Base-by-base conservation (phyloP, 805 yeast species). In the Ogataea neopini region DNA sequence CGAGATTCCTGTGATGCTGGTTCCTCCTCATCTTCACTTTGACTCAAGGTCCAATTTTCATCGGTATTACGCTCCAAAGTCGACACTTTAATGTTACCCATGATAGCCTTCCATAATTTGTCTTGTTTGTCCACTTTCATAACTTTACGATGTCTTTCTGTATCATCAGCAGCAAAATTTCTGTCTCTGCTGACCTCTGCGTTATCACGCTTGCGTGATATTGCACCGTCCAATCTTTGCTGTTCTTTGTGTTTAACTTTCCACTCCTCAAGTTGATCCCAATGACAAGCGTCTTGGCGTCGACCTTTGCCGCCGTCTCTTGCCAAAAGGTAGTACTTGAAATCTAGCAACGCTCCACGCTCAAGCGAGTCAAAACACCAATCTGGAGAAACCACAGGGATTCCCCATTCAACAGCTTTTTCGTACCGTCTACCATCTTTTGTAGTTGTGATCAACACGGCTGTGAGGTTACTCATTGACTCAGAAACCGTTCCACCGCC, bases 311-410 rank as follows among this genome's bases (percentile, higher is more conserved):
- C 54, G 40, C 34, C 58, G 47, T 45, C 60, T 40, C 50, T 45
- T 0, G 35, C 26, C 18, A 76, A 50, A n/a, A 56, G 51, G 51
- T 79, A 79, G 54, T 70, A 75, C 7, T 60, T 59, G 14, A 62
- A 56, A 39, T 65, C 68, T 25, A 79, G 57, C 15, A 73, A 61
- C 1, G 77, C 75, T 1, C 73, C 74, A 46, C 83, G 66, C 35
- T 69, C 64, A 6, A 72, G 52, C 30, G 76, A 69, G 57, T 79
- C 81, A 42, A 64, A 67, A 18, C 79, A 66, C 79, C 79, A 79
- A 20, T 74, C 65, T 0, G 83, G 82, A 50, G 76, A 75, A n/a
- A 79, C 75, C 11, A 74, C 74, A 1, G 80, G 77, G n/a, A 75
- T 69, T 5, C 67, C 66, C 83, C 83, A 79, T 56, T 77, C 76